These are phyloP conservation scores for Aspergillus neoniger DNA, from an alignment of 2,329 filamentous ascomycete genomes.

Conservation along the genomic window DNA sequence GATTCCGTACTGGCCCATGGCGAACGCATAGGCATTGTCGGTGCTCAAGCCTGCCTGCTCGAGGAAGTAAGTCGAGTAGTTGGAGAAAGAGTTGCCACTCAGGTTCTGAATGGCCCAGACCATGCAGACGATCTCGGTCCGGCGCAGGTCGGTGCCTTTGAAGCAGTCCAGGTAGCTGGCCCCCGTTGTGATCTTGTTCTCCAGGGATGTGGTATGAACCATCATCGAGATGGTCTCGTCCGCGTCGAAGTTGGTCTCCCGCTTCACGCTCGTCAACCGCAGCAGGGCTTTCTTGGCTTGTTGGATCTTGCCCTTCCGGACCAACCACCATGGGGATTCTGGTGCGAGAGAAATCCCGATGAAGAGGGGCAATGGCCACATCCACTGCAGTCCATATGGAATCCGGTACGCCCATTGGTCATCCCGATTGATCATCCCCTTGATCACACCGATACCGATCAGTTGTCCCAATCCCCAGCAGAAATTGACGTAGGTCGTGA, in stretches of 20 bases:
- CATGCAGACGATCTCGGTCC: constrained; percentile 72
- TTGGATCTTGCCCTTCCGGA: constrained; percentile 48
- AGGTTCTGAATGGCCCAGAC: constrained; percentile 67
- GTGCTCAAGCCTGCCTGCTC: constrained; percentile 57
- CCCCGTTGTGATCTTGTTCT: constrained; percentile 72
- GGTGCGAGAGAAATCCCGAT: constrained; percentile 52
- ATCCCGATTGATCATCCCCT: constrained; percentile 46
- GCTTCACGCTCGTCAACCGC: constrained; percentile 48
- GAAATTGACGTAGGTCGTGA: constrained; percentile 51
- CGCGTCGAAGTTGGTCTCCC: constrained; percentile 71
- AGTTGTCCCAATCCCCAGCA: constrained; percentile 54
- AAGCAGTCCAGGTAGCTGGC: constrained; percentile 82
- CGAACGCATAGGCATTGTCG: constrained; percentile 56
- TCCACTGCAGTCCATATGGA: constrained; percentile 56
- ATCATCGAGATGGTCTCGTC: constrained; percentile 91
- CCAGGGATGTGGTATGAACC: constrained; percentile 81
- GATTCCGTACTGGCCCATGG: constrained; percentile 62
- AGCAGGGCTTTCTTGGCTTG: constrained; percentile 49
- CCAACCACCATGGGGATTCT: constrained; percentile 56
- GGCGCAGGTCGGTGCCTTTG: constrained; percentile 72
- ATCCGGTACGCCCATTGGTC: constrained; percentile 57
- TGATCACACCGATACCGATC: constrained; percentile 55
- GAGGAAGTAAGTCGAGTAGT: constrained; percentile 64
- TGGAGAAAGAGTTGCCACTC: constrained; percentile 64
- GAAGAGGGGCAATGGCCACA: constrained; percentile 55